Evolutionary conservation across 148 eudicot genomes (phyloP).

Genomic region (Arbutus unedo): DNA sequence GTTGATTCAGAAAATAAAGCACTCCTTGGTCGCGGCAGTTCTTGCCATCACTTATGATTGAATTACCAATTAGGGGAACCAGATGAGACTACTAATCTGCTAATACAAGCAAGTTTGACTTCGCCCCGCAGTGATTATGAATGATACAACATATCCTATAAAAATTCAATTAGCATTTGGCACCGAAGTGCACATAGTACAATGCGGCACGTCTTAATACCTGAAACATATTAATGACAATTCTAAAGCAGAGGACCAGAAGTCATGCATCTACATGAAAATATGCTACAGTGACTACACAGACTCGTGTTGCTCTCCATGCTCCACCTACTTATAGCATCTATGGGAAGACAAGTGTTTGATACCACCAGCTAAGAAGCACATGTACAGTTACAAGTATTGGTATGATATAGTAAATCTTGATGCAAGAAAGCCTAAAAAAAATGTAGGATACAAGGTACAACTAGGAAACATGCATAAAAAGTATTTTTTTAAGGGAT

Average conservation of each 20-base stretch:
- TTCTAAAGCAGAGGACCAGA: neutral
- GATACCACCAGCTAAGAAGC: too few species aligned
- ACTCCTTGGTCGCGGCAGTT: neutral
- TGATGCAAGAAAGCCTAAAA: too few species aligned
- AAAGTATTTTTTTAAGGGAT: too few species aligned
- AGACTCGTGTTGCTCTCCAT: neutral
- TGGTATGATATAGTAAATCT: too few species aligned
- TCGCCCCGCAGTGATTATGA: neutral
- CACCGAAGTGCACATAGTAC: neutral
- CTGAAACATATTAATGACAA: neutral
- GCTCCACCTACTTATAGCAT: neutral
- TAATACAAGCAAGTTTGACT: neutral
- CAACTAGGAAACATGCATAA: too few species aligned
- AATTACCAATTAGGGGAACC: neutral
- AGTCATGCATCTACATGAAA: neutral
- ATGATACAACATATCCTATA: neutral
- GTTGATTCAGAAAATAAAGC: neutral
- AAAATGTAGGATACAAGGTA: too few species aligned
- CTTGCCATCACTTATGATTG: neutral
- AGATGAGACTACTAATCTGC: neutral
- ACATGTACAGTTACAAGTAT: too few species aligned
- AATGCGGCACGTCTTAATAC: neutral
- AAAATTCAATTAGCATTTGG: neutral
- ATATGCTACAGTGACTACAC: neutral
- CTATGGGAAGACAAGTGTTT: neutral